phyloP scores from a whole-genome alignment of 108 stramenopile genomes.

The Nannochloropsis granulata region DNA sequence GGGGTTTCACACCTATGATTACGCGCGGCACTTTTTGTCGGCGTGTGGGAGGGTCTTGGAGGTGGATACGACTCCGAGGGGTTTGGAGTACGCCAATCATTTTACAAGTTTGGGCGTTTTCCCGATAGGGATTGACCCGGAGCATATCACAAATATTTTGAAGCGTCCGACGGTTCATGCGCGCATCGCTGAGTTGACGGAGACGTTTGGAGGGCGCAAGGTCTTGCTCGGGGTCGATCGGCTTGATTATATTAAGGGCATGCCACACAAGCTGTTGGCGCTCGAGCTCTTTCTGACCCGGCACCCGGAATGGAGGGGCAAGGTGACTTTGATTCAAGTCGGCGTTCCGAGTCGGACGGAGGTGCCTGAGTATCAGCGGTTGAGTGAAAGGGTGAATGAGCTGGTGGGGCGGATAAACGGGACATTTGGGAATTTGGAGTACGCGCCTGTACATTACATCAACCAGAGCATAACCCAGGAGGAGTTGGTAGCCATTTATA shows the following conservation, averaged over 20 bases:
- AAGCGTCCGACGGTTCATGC: constrained; percentile 12
- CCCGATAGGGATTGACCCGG: constrained; percentile 35
- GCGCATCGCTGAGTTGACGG: constrained; percentile 20
- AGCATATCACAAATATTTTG: constrained; percentile 14
- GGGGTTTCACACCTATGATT: constrained; percentile 39
- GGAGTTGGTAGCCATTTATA: constrained; percentile 37
- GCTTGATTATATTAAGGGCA: constrained; percentile 36
- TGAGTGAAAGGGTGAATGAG: constrained; percentile 23
- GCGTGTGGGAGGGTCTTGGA: constrained; percentile 26
- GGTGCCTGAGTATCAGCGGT: constrained; percentile 25
- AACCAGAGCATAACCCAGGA: constrained; percentile 34
- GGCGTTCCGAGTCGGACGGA: constrained; percentile 29
- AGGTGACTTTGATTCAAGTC: constrained; percentile 14
- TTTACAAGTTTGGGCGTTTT: constrained; percentile 33
- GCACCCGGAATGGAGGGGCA: constrained; percentile 27
- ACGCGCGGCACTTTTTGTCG: constrained; percentile 35
- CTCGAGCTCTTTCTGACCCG: constrained; percentile 28
- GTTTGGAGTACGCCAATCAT: constrained; percentile 23
- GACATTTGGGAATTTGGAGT: constrained; percentile 27
- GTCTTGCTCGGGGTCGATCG: constrained; percentile 30
- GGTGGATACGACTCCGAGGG: constrained; percentile 34
- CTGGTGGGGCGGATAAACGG: constrained; percentile 34
- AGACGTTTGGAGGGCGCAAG: constrained; percentile 26
- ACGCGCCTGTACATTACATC: constrained; percentile 33
- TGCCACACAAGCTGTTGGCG: constrained; percentile 33